These are phyloP conservation scores for Globisporangium nodosum DNA, from an alignment of 352 stramenopile species.

Conservation along the genomic window DNA sequence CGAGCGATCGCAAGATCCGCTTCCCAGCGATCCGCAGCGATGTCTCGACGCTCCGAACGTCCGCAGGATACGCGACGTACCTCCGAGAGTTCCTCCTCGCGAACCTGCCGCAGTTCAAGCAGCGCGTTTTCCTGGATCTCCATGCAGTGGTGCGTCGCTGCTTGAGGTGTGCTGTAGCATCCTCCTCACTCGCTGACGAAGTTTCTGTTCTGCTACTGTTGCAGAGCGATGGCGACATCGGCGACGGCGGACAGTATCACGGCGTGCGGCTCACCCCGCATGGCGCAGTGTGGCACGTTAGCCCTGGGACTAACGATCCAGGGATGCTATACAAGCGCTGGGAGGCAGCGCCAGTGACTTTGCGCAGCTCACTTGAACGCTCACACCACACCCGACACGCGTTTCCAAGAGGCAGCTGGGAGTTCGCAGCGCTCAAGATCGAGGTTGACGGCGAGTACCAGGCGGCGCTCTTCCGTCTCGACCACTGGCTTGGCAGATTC, in stretches of 20 bases:
- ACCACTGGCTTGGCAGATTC: slow-evolving; percentile 31
- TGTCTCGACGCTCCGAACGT: slow-evolving; percentile 32
- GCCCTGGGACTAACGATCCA: slow-evolving; percentile 2
- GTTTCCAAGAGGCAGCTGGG: slow-evolving; percentile 39
- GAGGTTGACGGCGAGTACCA: slow-evolving; percentile 52
- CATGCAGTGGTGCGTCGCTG: slow-evolving; percentile 34
- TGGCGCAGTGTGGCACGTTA: slow-evolving; percentile 43
- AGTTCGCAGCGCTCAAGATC: slow-evolving; percentile 46
- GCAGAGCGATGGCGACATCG: slow-evolving; percentile 42
- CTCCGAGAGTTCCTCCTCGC: slow-evolving; percentile 33
- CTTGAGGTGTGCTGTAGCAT: not conserved
- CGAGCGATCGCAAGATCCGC: slow-evolving; percentile 5
- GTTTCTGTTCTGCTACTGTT: not conserved
- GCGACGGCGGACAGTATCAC: slow-evolving; percentile 28
- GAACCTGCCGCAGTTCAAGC: slow-evolving; percentile 20
- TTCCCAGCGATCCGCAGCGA: slow-evolving; percentile 29
- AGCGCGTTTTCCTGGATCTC: slow-evolving; percentile 46
- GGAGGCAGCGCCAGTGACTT: not conserved
- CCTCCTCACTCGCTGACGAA: too few species aligned
- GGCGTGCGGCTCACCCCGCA: slow-evolving; percentile 32
- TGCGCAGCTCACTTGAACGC: not conserved
- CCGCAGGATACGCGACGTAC: slow-evolving; percentile 33
- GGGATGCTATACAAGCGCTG: slow-evolving; percentile 15
- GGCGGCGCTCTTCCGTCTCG: slow-evolving; percentile 26
- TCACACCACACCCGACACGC: slow-evolving; percentile 1